Base-by-base conservation (phyloP, 495 filamentous ascomycete genomes). In the Daldinia childiae region DNA sequence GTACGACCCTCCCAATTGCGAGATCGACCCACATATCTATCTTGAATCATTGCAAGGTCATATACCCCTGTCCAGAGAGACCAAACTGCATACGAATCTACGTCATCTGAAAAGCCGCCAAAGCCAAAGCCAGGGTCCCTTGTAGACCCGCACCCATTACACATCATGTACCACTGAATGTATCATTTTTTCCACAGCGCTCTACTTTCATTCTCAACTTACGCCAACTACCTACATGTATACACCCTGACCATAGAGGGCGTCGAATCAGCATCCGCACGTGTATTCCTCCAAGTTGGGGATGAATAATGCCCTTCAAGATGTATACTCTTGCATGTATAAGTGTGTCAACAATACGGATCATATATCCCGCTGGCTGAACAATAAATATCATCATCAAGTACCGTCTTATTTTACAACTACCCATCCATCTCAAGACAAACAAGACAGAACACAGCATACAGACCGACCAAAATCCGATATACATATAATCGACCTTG, bases 21-120 rank as follows among this genome's bases (percentile, higher is more conserved):
- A 36, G 58, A 69, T 69, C 66, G 66, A 63, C 64, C 64, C 64
- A 69, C 66, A 43, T 43, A 58, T 36, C 54, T 54, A 69, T 69
- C 54, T 62, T 58, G 66, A 69, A 59, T 63, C 66, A 69, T 34
- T 30, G 24, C 8, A 58, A 19, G 41, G 19, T 27, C 38, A 54
- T 29, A 14, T 34, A 64, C 48, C 67, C 67, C 56, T 69, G 67
- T 45, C 26, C 15, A 58, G 14, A 41, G 34, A 34, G 34, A 45
- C 24, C 67, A 60, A 64, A 55, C 55, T 24, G 60, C 54, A 59
- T 54, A 58, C 19, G 11, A 8, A 39, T 14, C 19, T 70, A 70
- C 67, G 61, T 70, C 66, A 70, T 70, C 50, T 2, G 56, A 2
- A 34, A 30, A 54, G 26, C 26, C 4, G 54, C 30, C 4, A 32